Evolutionary conservation across 352 stramenopile genomes (phyloP), one percentile per base, ranked within the genome.

Genomic region (Thraustochytrium sp.): DNA sequence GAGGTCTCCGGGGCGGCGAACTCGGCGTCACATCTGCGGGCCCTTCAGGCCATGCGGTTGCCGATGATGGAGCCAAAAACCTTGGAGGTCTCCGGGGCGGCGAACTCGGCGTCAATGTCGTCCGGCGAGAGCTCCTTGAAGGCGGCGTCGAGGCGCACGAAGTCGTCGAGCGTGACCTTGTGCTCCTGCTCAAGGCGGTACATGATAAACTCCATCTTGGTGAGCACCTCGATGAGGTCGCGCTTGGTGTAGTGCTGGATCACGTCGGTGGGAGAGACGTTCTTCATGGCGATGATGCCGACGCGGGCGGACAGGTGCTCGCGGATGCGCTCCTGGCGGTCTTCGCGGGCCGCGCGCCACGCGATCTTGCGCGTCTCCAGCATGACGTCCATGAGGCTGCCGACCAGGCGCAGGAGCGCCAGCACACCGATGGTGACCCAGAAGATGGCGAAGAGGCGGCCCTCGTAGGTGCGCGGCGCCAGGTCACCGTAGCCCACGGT

Each of bases 401-500:
- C 65, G 26, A 31, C 61, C n/a, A 68, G 38, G 18, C 68, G 68
- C 26, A 80, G 63, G 9, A 80, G 51, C 16, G 37, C 16, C 11
- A 80, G 26, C 8, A 44, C 29, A 0, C 76, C 77, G 38, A 85
- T 9, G 37, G 82, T 21, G 26, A 87, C 44, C 56, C 78, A 88
- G 26, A 87, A 63, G 3, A 87, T 86, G 11, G 85, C 73, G 55
- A 88, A 87, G 23, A 83, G 8, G 21, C 76, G 64, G 38, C 85
- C 85, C 3, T n/a, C 61, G 42, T 56, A 31, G 11, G 76, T 86
- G 1, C 38, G 16, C 23, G 85, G 85, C 29, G 55, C n/a, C 21
- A 86, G 23, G 74, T 88, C 85, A 42, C 85, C 85, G 54, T 87
- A 88, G 9, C 85, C 85, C 2, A 87, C 84, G 3, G 85, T 88